Percentiles rank a stretch among this genome's conserved stretches.
Conservation (phyloP, 164 flowering plant species). For the Echeveria elegans region DNA sequence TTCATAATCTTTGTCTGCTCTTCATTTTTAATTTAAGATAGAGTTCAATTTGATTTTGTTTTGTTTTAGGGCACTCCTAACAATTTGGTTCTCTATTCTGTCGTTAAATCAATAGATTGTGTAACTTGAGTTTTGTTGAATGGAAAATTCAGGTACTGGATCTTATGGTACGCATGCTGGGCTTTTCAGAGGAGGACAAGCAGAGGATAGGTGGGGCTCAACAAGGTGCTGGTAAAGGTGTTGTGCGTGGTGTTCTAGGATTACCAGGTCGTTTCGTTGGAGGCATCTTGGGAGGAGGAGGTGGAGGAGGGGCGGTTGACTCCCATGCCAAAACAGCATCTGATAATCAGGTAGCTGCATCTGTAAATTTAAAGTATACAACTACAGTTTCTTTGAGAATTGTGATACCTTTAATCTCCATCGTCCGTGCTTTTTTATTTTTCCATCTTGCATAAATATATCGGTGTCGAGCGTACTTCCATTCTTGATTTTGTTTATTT, state of each 20-base stretch:
- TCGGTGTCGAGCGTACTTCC: neutral
- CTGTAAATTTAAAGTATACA: neutral
- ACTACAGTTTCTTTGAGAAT: neutral
- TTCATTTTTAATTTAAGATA: neutral
- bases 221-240: conserved; percentile 89
- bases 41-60: too few relatives aligned
- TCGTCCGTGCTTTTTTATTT: neutral
- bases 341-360: conserved; percentile 59
- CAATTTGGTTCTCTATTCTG: too few relatives aligned
- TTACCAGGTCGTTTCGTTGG: conserved; percentile 97
- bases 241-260: conserved; percentile 95
- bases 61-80: too few relatives aligned
- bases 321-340: conserved; percentile 35
- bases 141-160: conserved; percentile 63
- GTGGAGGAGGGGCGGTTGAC: conserved; percentile 48
- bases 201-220: conserved; percentile 87
- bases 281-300: conserved; percentile 67
- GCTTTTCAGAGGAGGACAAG: conserved; percentile 94
- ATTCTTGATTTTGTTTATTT: neutral
- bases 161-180: conserved; percentile 96
- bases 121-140: conserved; percentile 2
- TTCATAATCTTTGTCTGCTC: neutral
- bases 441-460: neutral
- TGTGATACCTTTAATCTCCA: neutral
- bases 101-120: too few relatives aligned